Conservation (phyloP, 2,329 filamentous ascomycete genomes). For the Fusarium duplospermum region DNA sequence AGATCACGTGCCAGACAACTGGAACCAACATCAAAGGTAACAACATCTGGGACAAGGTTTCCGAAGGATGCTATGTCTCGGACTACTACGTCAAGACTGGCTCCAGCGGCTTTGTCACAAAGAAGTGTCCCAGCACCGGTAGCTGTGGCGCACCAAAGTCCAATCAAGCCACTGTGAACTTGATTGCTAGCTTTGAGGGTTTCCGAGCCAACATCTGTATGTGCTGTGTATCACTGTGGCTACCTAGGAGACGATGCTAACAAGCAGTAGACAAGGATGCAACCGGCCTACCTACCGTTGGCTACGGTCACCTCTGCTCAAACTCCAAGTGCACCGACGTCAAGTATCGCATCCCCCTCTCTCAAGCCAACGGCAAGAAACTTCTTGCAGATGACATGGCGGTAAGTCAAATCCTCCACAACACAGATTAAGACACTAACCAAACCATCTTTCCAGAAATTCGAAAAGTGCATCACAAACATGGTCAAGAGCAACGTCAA, state of each 20-base stretch:
- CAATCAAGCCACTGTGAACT: slow-evolving; percentile 21
- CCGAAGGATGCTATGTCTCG: slow-evolving; percentile 13
- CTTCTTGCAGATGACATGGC: slow-evolving; percentile 47
- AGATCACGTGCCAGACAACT: slow-evolving; percentile 7
- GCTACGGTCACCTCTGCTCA: slow-evolving; percentile 62
- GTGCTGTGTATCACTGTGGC: not conserved
- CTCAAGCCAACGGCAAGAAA: slow-evolving; percentile 52
- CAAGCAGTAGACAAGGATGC: slow-evolving; percentile 49
- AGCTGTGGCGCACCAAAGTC: slow-evolving; percentile 8
- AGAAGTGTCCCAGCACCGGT: not conserved
- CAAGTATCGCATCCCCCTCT: slow-evolving; percentile 58
- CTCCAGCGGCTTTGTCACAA: not conserved
- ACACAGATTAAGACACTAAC: not conserved
- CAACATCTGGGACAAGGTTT: slow-evolving; percentile 16
- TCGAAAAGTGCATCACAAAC: slow-evolving; percentile 13
- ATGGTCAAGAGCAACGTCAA: slow-evolving; percentile 9
- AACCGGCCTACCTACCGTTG: slow-evolving; percentile 60
- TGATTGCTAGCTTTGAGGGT: slow-evolving; percentile 27
- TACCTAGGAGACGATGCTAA: not conserved
- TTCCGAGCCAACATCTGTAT: slow-evolving; percentile 25
- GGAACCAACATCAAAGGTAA: slow-evolving; percentile 10
- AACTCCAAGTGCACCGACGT: slow-evolving; percentile 57
- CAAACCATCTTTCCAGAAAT: not conserved
- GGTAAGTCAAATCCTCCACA: slow-evolving; percentile 1
- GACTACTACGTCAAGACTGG: slow-evolving; percentile 21